Base-by-base conservation (phyloP, 768 basidiomycete species). In the Bullera alba region DNA sequence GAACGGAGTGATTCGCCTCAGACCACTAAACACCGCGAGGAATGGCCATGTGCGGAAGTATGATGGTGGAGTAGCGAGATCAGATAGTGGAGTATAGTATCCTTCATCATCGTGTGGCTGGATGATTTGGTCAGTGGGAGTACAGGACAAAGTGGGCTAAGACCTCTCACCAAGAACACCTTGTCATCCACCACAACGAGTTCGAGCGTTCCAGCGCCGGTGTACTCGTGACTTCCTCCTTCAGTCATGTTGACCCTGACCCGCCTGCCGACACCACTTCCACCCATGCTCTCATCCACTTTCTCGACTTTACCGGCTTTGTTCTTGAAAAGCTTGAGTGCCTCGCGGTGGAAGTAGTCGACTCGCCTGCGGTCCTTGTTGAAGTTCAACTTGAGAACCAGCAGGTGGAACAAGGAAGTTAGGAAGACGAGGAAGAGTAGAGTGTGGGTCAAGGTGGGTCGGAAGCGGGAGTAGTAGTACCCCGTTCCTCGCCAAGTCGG, bases 401-500 rank as follows among this genome's bases (percentile, higher is more conserved):
- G 55, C 59, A 85, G 84, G 70, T 99, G 93, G 64, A 95, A 71
- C 3, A 76, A 78, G n/a, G 85, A 85, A 0, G 90, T 84, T 32
- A 95, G 73, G 37, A 86, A 52, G 10, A 77, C 76, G 63, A 99
- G 76, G 77, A 96, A 96, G 14, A 79, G 63, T 45, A 86, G 58
- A 26, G 93, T 92, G 27, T 79, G 86, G 53, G 81, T 81, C 53
- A 97, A 77, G 22, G 91, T 89, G n/a, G 93, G 93, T 26, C 93
- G 80, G 78, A 86, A 99, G 46, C 95, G 83, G 26, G 87, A 82
- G 73, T 97, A 99, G 73, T 96, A 96, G 74, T 97, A 96, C 37
- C 89, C 87, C 27, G 87, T 90, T 15, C 91, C 93, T 57, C 92
- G 79, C 93, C 93, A 99, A 69, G 80, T 86, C 0, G 93, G 93